These are phyloP conservation scores for Berberis vulgaris DNA, from an alignment of 164 flowering plant genomes.

Conservation along the genomic window DNA sequence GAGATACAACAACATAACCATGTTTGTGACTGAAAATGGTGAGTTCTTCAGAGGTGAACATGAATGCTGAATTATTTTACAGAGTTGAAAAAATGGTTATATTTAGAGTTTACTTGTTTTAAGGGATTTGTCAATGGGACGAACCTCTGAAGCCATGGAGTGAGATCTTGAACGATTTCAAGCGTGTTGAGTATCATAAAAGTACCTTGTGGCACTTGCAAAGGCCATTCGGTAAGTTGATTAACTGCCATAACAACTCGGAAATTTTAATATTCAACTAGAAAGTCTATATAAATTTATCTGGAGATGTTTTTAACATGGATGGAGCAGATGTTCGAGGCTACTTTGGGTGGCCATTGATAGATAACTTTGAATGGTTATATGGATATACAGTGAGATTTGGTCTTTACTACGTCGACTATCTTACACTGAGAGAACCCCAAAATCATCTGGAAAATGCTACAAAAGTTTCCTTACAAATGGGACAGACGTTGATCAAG, in stretches of 20 bases:
- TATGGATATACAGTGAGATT: conserved; percentile 11
- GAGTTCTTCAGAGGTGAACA: conserved; percentile 2
- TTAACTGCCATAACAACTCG: neutral
- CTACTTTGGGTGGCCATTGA: conserved; percentile 15
- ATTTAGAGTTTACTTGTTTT: neutral
- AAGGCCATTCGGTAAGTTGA: conserved; percentile 38
- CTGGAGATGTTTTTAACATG: conserved; percentile 1
- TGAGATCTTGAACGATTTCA: conserved; percentile 23
- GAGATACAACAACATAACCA: conserved; percentile 44
- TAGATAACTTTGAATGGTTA: conserved; percentile 15
- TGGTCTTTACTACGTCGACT: conserved; percentile 13
- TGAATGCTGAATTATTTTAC: too few relatives aligned
- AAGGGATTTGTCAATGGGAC: conserved; percentile 20
- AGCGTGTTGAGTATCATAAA: conserved; percentile 36
- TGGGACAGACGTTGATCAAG: neutral
- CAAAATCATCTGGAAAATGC: conserved; percentile 15
- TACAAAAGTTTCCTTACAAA: conserved; percentile 8
- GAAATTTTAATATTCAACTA: too few relatives aligned
- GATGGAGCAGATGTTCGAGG: conserved; percentile 18
- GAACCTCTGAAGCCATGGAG: conserved; percentile 6
- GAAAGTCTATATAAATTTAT: too few relatives aligned
- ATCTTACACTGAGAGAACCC: conserved; percentile 6
- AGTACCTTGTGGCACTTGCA: conserved; percentile 34
- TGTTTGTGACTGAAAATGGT: conserved; percentile 60
- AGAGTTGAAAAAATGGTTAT: too few relatives aligned